Evolutionary conservation across 2,329 filamentous ascomycete species (phyloP), one percentile per base, ranked within the genome.

Genomic region (Cryphonectria carpinicola): DNA sequence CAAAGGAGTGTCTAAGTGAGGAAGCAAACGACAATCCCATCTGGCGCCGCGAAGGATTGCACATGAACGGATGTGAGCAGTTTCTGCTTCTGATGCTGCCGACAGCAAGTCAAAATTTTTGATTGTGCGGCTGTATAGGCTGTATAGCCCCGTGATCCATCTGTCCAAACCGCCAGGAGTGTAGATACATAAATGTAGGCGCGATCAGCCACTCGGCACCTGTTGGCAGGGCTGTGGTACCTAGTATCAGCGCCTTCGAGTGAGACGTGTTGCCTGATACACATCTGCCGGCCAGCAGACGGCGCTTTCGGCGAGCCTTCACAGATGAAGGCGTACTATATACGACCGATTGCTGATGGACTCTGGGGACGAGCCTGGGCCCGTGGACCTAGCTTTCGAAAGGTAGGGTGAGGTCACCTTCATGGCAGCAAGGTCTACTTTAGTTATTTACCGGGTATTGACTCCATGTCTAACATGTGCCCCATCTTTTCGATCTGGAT

Each of bases 401-500:
- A 39, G 25, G 61, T 10, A 64, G n/a, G 10, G 39, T 11, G 37
- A 28, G 25, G 10, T 19, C 17, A 10, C 39, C n/a, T 28, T 41
- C 3, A 17, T 64, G 61, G 39, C n/a, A 14, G 61, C 37, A 43
- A 49, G 10, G 17, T 60, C 39, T 68, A 25, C 17, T 28, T 61
- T 49, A 41, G 43, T 49, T 63, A 63, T 68, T 63, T 54, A 63
- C 32, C 63, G n/a, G 77, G 76, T 61, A 79, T 67, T 22, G 76
- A 73, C 32, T 79, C 83, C 84, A 89, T 86, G 64, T 90, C 86
- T 54, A 92, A 78, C 89, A 95, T 90, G 77, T 96, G 93, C 13
- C 93, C 93, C 93, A 96, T 95, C 80, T 94, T 94, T 74, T 93
- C 91, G 74, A 96, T 95, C 92, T 94, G 71, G 10, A 28, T 6